Conservation (phyloP, 371 early-diverging fungal species). For the Lichtheimia hyalospora region DNA sequence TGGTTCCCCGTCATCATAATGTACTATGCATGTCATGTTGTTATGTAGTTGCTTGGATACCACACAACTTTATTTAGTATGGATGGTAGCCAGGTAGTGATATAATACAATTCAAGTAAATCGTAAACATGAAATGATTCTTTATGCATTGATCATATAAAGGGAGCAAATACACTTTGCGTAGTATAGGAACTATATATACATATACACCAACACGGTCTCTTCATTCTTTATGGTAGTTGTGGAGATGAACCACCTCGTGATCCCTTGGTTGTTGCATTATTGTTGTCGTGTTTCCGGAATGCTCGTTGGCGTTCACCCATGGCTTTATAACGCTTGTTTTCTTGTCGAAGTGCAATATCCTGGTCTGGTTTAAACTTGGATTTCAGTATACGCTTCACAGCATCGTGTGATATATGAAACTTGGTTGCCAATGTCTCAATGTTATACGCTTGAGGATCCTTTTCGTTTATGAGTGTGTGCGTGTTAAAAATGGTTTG, state of each 20-base stretch:
- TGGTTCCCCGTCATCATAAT: too few relatives aligned
- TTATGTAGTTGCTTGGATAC: too few relatives aligned
- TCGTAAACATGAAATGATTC: too few relatives aligned
- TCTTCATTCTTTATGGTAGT: too few relatives aligned
- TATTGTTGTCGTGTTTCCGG: conserved; percentile 3
- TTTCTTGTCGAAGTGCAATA: conserved; percentile 32
- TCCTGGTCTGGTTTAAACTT: conserved; percentile 25
- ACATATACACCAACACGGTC: too few relatives aligned
- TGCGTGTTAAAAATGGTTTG: neutral
- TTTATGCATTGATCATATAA: too few relatives aligned
- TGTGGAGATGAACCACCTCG: neutral
- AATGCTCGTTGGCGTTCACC: conserved; percentile 23
- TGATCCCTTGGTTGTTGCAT: neutral
- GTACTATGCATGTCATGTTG: too few relatives aligned
- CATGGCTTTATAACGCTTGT: conserved; percentile 37
- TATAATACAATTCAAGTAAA: too few relatives aligned
- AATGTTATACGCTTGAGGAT: conserved; percentile 26
- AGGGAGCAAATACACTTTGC: too few relatives aligned
- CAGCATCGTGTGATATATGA: conserved; percentile 35
- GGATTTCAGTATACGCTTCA: conserved; percentile 39
- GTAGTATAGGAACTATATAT: too few relatives aligned
- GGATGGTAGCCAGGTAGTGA: too few relatives aligned
- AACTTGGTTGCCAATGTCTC: conserved; percentile 27
- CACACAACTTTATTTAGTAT: too few relatives aligned
- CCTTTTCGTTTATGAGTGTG: conserved; percentile 20